These are phyloP conservation scores for Pelargonium citronellum DNA, from an alignment of 441 rosid species.

Conservation along the genomic window DNA sequence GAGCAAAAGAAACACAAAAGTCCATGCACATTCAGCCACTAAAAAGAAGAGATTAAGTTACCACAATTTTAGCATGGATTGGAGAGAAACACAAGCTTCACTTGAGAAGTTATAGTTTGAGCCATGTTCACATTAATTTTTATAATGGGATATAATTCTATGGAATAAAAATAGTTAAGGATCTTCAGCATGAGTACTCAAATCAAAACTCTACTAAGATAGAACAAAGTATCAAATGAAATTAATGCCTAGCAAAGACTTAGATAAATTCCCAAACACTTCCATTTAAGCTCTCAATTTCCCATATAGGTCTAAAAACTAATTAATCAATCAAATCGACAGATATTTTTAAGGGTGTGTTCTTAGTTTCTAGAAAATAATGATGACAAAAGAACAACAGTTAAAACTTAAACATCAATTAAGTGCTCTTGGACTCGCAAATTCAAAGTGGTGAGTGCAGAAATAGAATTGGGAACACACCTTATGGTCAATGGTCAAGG, in stretches of 20 bases:
- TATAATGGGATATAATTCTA: too few relatives aligned
- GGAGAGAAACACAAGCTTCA: not conserved
- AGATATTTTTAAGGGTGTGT: not conserved
- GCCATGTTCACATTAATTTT: not conserved
- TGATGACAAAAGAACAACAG: not conserved
- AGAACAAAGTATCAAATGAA: too few relatives aligned
- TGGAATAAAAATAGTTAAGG: not conserved
- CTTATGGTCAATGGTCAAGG: conserved; percentile 25
- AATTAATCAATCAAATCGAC: not conserved
- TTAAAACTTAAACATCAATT: too few relatives aligned
- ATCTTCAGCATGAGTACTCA: not conserved
- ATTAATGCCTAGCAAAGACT: too few relatives aligned
- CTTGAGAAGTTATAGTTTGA: not conserved
- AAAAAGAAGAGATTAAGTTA: not conserved
- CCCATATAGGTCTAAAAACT: not conserved
- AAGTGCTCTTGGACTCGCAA: too few relatives aligned
- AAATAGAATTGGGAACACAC: conserved; percentile 1
- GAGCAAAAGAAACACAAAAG: not conserved
- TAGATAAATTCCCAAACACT: too few relatives aligned
- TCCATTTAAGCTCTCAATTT: too few relatives aligned
- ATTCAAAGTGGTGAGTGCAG: too few relatives aligned
- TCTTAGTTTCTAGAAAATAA: not conserved
- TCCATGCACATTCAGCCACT: not conserved
- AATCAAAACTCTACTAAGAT: too few relatives aligned
- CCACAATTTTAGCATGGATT: not conserved